Conservation (phyloP, 805 yeast species). For the Candida endomychidarum region DNA sequence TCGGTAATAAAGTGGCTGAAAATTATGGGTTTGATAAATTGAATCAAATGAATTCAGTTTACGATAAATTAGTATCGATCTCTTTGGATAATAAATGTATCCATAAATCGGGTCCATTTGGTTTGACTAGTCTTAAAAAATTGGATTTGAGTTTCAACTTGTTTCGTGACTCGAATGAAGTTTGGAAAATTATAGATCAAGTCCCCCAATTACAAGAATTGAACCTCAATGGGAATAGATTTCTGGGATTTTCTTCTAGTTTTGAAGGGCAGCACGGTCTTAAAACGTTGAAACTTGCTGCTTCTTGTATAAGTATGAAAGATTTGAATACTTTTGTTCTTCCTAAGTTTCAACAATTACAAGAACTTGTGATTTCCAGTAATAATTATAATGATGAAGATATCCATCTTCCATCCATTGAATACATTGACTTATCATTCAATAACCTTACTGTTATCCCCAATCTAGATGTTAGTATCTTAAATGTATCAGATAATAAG, state of each 20-base stretch:
- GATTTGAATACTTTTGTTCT: constrained; percentile 18
- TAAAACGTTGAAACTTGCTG: constrained; percentile 25
- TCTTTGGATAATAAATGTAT: constrained; percentile 50
- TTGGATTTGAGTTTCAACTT: constrained; percentile 66
- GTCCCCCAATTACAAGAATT: constrained; percentile 42
- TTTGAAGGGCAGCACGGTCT: constrained; percentile 10
- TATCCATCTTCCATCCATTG: constrained; percentile 8
- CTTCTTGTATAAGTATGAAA: constrained; percentile 20
- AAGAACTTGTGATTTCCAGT: constrained; percentile 32
- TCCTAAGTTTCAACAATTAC: constrained; percentile 39
- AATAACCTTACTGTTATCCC: constrained; percentile 42
- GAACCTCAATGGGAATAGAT: constrained; percentile 56
- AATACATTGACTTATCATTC: constrained; percentile 34
- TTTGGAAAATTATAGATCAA: constrained; percentile 36
- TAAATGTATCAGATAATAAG: constrained; percentile 14
- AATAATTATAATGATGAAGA: constrained; percentile 29
- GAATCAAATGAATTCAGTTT: constrained; percentile 47
- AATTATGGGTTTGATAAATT: constrained; percentile 65
- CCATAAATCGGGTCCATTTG: constrained; percentile 11
- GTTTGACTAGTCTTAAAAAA: constrained; percentile 18
- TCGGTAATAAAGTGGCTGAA: constrained; percentile 61
- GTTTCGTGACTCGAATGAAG: constrained; percentile 38
- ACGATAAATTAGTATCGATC: constrained; percentile 43
- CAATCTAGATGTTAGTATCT: constrained; percentile 15
- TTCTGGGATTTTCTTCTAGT: constrained; percentile 21